Conservation (phyloP, 352 stramenopile genomes). For the Pythium dissotocum region DNA sequence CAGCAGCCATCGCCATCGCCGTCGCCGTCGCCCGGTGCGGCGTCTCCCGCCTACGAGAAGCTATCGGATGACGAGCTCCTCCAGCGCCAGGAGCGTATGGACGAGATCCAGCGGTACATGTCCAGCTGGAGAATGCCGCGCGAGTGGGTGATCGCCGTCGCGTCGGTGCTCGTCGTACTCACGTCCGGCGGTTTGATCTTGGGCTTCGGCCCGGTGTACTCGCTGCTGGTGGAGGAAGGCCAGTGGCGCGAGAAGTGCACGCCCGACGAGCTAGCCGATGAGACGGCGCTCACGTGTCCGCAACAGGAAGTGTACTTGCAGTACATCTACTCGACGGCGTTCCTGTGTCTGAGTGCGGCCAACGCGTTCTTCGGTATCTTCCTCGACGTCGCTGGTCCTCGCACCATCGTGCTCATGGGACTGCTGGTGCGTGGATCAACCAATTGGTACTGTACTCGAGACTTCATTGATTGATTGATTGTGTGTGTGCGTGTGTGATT, state of each 20-base stretch:
- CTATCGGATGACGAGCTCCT: slow-evolving; percentile 2
- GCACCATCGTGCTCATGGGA: slow-evolving; percentile 7
- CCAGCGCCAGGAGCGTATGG: slow-evolving; percentile 11
- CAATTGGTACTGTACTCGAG: too few species aligned
- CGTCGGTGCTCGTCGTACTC: slow-evolving; percentile 34
- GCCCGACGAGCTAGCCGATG: not conserved
- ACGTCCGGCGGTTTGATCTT: slow-evolving; percentile 64
- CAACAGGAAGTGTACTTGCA: slow-evolving; percentile 66
- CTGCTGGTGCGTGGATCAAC: not conserved
- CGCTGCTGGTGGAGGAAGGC: slow-evolving; percentile 50
- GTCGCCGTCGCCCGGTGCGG: not conserved
- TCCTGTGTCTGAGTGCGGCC: slow-evolving; percentile 47
- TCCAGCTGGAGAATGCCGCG: slow-evolving; percentile 33
- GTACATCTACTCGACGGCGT: slow-evolving; percentile 53
- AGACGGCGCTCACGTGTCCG: slow-evolving; percentile 32
- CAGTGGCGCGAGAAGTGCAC: slow-evolving; percentile 64
- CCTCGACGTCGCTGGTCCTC: slow-evolving; percentile 46
- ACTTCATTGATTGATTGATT: too few species aligned
- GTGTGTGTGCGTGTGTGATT: not conserved
- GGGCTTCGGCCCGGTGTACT: slow-evolving; percentile 74
- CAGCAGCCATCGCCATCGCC: not conserved
- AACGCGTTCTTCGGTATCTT: slow-evolving; percentile 49
- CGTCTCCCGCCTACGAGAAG: not conserved
- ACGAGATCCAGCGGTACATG: slow-evolving; percentile 32
- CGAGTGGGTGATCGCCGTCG: slow-evolving; percentile 27